Evolutionary conservation across 108 stramenopile species (phyloP).

Genomic region (Conticribra weissflogii): DNA sequence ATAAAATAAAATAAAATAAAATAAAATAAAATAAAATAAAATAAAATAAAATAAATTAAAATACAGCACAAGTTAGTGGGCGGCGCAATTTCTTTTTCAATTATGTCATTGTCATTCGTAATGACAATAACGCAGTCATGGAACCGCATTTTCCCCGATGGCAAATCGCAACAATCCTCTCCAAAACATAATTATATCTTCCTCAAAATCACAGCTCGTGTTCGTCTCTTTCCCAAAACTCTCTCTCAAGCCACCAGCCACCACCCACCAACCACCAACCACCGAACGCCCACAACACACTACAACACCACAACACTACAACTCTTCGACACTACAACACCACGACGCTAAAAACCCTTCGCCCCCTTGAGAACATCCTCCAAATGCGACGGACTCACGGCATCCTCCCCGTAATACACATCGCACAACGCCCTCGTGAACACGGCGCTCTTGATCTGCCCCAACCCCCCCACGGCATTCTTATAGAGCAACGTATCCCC

Average conservation of each 20-base stretch:
- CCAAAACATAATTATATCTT: background rate
- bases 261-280: no score
- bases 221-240: no score
- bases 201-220: no score
- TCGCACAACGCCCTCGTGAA: constrained; percentile 86
- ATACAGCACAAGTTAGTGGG: no score
- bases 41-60: no score
- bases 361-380: constrained; percentile 72
- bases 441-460: constrained; percentile 69
- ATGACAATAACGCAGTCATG: no score
- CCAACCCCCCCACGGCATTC: constrained; percentile 78
- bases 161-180: background rate
- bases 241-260: no score
- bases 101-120: no score
- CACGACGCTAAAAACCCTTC: constrained; percentile 50
- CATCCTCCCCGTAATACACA: constrained; percentile 82
- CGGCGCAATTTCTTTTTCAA: no score
- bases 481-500: constrained; percentile 85
- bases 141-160: no score
- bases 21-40: no score
- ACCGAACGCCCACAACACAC: background rate
- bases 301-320: background rate
- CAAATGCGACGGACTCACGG: constrained; percentile 78
- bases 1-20: no score
- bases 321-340: background rate